Base-by-base conservation (phyloP, 2,329 filamentous ascomycete species). In the Fusarium sp. region DNA sequence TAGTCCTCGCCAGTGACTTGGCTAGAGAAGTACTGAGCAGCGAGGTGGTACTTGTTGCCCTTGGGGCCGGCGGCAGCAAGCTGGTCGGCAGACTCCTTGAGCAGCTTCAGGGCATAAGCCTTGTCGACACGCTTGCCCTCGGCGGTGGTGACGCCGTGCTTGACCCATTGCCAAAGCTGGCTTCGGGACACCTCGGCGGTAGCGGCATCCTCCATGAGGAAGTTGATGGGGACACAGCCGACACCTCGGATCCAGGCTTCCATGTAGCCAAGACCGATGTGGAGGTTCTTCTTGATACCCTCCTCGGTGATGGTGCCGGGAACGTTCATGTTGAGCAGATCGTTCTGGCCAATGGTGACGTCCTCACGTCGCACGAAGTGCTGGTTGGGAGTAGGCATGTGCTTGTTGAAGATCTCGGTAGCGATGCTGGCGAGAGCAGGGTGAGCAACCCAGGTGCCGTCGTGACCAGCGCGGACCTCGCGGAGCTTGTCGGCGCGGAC, bases 321-420 rank as follows among this genome's bases (percentile, higher is more conserved):
- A 2, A 98, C 93, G 80, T 98, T 98, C 93, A 98, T 98, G 89
- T 98, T 98, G 69, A 98, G 90, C 62, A 99, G 89, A 81, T 98
- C 96, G 79, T 96, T 97, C 79, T 91, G 92, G 56, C 92, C 92
- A 80, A 99, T 92, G 80, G 90, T 86, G 69, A 98, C 95, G 57
- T 98, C 96, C 84, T 98, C 95, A 72, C 95, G 92, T 74, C 95
- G 94, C 72, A 94, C 87, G 83, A 96, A 96, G 79, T 98, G 91
- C 86, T 99, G 96, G 87, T 99, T 99, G 57, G 96, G 95, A 5
- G 96, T 98, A 11, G 96, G 96, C 96, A 99, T 99, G 88, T 98
- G 87, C 87, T 95, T 92, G 90, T 98, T 97, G 90, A 99, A 99
- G 79, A 98, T 89, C 57, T 98, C 96, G 45, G 91, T 91, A 24